Base-by-base conservation (phyloP, 148 eudicot species). In the Mesembryanthemum crystallinum region DNA sequence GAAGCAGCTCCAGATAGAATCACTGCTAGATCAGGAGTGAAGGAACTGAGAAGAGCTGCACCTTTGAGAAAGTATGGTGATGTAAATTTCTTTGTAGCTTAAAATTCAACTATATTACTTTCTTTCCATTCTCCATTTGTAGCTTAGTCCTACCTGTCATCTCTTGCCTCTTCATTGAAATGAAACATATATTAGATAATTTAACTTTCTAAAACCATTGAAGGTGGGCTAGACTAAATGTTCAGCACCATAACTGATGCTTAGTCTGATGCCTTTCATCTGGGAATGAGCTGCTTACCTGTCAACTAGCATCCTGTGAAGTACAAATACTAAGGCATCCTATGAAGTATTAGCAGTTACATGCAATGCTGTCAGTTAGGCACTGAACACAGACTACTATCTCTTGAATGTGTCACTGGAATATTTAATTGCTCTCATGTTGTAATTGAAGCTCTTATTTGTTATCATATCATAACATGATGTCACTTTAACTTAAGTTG, bases 1-100 rank as follows among this genome's bases (percentile, higher is more conserved):
- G 82, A 83, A 57, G 79, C 84, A 83, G 99, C 99, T 74, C 99
- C 99, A 68, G 99, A 95, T 82, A 88, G 99, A 88, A 82, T 95
- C 76, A 88, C 99, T 81, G 91, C 91, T 28, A 82, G 87, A 78
- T 88, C 88, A 42, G 99, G 97, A 62, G 64, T 92, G 52, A 78
- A 85, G 76, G 99, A 92, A 74, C 93, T 95, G 74, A 63, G 81
- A 79, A 86, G 82, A 79, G 76, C 87, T 67, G 89, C 92, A 24
- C 90, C 94, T 72, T 76, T 77, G 75, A 90, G 99, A 87, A 90
- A 91, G 99, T 94, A 75, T 80, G 37, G 18, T 66, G 11, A 52
- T 55, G 11, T 54, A 30, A 49, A 15, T 71, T 20, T 58, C 13
- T 28, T 24, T 72, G 47, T 33, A 18, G 18, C 51, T 71, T 64